Evolutionary conservation across 164 flowering plant species (phyloP).

Genomic region (Aristolochia californica): DNA sequence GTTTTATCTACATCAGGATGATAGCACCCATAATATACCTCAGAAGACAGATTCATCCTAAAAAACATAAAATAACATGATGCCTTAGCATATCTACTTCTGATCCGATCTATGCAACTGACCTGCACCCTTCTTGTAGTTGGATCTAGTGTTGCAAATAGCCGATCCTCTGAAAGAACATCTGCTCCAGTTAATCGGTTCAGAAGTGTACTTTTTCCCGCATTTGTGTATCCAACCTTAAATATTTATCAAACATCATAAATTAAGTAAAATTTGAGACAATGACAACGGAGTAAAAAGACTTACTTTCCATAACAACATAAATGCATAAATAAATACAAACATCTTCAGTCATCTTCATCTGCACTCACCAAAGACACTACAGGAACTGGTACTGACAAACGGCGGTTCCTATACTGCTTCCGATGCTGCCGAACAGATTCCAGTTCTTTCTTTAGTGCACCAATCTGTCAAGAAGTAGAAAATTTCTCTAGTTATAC

Average conservation of each 20-base stretch:
- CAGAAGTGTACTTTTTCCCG: constrained; percentile 94
- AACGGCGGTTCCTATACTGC: constrained; percentile 72
- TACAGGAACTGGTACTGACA: constrained; percentile 83
- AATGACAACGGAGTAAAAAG: neutral
- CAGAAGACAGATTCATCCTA: too few relatives aligned
- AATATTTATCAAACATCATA: constrained; percentile 2
- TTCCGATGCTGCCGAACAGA: constrained; percentile 81
- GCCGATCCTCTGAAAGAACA: constrained; percentile 86
- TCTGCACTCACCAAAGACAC: constrained; percentile 66
- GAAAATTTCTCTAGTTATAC: too few relatives aligned
- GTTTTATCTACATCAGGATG: too few relatives aligned
- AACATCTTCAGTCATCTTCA: neutral
- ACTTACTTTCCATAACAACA: neutral
- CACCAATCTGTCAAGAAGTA: constrained; percentile 51
- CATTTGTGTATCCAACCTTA: constrained; percentile 96
- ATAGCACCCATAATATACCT: too few relatives aligned
- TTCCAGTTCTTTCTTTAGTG: constrained; percentile 72
- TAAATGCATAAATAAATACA: neutral
- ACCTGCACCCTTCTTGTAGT: constrained; percentile 98
- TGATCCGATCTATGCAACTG: constrained; percentile 3
- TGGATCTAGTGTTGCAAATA: constrained; percentile 97
- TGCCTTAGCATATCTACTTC: too few relatives aligned
- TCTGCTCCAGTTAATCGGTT: constrained; percentile 81
- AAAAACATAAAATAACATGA: too few relatives aligned
- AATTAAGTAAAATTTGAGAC: too few relatives aligned